Percentiles rank a stretch among this genome's conserved stretches.
Conservation (phyloP, 805 yeast species). For the Pichia rugopelliculosa region DNA sequence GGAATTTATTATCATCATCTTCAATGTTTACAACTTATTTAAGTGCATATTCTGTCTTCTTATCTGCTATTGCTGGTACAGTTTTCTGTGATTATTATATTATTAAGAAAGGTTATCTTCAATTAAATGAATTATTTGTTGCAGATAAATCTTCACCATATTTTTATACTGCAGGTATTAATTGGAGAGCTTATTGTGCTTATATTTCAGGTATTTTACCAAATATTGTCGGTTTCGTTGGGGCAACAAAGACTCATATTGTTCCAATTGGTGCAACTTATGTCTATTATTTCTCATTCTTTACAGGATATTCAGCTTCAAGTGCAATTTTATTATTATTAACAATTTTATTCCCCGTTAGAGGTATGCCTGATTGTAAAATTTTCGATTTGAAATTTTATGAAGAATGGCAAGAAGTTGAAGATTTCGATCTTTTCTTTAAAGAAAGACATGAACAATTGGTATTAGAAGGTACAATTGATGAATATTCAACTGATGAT, state of each 20-base stretch:
- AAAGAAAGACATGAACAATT: neutral
- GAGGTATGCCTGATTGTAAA: slow-evolving; percentile 34
- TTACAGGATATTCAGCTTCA: slow-evolving; percentile 64
- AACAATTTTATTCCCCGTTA: slow-evolving; percentile 43
- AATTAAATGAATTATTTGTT: slow-evolving; percentile 57
- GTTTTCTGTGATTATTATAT: slow-evolving; percentile 60
- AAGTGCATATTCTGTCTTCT: slow-evolving; percentile 74
- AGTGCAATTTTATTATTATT: slow-evolving; percentile 47
- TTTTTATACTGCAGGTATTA: slow-evolving; percentile 59
- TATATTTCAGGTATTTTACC: slow-evolving; percentile 76
- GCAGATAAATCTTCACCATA: slow-evolving; percentile 40
- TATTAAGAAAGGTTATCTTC: slow-evolving; percentile 65
- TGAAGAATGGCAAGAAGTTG: slow-evolving; percentile 58
- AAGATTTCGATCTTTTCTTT: slow-evolving; percentile 42
- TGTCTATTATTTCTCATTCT: slow-evolving; percentile 67
- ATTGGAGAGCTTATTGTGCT: slow-evolving; percentile 81
- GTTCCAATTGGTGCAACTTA: slow-evolving; percentile 76
- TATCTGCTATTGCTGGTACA: slow-evolving; percentile 78
- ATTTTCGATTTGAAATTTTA: slow-evolving; percentile 51
- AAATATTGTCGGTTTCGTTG: slow-evolving; percentile 81
- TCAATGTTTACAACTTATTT: slow-evolving; percentile 73
- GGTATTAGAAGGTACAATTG: neutral
- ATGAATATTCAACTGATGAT: neutral
- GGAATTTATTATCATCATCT: slow-evolving; percentile 68
- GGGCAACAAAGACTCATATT: slow-evolving; percentile 60